Evolutionary conservation across 257 asterid species (phyloP).

Genomic region (Solanum dulcamara): DNA sequence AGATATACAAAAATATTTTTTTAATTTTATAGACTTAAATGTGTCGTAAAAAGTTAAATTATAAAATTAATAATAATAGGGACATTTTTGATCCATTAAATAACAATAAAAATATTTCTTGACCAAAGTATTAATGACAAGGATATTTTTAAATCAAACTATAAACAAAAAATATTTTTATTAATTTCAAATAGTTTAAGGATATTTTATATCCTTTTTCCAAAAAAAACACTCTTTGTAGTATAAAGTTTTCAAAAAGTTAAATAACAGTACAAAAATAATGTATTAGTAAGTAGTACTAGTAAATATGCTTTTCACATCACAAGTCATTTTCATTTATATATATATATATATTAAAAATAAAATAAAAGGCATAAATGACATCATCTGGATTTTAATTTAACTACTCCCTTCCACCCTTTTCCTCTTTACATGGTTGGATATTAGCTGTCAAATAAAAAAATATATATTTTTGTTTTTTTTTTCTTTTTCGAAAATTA

Average conservation of each 20-base stretch:
- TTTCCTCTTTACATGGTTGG: slow-evolving; percentile 14
- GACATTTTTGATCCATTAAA: no score
- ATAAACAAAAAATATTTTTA: no score
- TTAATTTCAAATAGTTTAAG: no score
- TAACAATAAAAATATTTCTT: no score
- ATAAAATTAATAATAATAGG: no score
- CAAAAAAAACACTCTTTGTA: background rate
- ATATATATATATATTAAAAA: background rate
- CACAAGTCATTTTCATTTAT: slow-evolving; percentile 11
- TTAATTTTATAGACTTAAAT: no score
- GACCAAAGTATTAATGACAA: no score
- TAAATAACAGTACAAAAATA: background rate
- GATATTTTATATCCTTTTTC: no score
- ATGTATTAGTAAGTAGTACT: background rate
- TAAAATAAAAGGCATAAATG: background rate
- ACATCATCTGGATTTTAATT: slow-evolving; percentile 6
- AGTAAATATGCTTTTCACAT: background rate
- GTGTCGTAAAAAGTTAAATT: no score
- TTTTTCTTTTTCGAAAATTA: background rate
- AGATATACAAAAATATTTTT: no score
- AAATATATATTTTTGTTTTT: background rate
- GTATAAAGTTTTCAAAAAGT: background rate
- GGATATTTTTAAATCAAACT: no score
- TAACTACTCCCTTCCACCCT: background rate
- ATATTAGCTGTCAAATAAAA: slow-evolving; percentile 36